Percentiles rank a stretch among this genome's conserved stretches.
Evolutionary conservation across 805 yeast genomes (phyloP).

Genomic region (Pichia deserticola): DNA sequence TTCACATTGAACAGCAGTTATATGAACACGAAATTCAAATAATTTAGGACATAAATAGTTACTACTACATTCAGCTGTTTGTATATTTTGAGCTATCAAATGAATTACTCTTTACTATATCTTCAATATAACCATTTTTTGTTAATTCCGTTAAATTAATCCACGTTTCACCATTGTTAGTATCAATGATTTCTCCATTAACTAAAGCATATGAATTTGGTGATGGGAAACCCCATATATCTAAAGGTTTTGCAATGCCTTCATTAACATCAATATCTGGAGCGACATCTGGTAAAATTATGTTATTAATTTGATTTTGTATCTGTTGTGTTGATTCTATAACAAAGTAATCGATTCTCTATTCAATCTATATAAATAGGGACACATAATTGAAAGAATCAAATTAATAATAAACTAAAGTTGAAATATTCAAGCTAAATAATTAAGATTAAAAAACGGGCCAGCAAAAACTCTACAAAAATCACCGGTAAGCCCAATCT

Average conservation of each 20-base stretch:
- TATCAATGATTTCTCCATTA: slow-evolving; percentile 18
- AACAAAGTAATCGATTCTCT: no score
- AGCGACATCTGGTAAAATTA: neutral
- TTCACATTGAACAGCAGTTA: slow-evolving; percentile 22
- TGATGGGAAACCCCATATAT: slow-evolving; percentile 20
- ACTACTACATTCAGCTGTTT: slow-evolving; percentile 19
- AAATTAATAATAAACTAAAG: no score
- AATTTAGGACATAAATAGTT: slow-evolving; percentile 23
- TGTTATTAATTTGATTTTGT: no score
- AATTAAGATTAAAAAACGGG: no score
- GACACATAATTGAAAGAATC: no score
- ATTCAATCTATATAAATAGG: no score
- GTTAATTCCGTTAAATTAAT: slow-evolving; percentile 15
- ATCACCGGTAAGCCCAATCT: no score
- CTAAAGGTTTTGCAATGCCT: slow-evolving; percentile 18
- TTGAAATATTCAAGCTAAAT: no score
- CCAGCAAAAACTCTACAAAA: no score
- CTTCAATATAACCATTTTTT: slow-evolving; percentile 15
- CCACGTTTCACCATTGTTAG: slow-evolving; percentile 12
- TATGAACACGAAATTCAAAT: slow-evolving; percentile 24
- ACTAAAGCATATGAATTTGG: slow-evolving; percentile 17
- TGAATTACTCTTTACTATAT: neutral
- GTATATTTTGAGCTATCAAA: slow-evolving; percentile 6
- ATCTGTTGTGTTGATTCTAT: no score
- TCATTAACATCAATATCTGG: slow-evolving; percentile 23